Evolutionary conservation across 768 basidiomycete species (phyloP).

Genomic region (Exsudoporus frostii): DNA sequence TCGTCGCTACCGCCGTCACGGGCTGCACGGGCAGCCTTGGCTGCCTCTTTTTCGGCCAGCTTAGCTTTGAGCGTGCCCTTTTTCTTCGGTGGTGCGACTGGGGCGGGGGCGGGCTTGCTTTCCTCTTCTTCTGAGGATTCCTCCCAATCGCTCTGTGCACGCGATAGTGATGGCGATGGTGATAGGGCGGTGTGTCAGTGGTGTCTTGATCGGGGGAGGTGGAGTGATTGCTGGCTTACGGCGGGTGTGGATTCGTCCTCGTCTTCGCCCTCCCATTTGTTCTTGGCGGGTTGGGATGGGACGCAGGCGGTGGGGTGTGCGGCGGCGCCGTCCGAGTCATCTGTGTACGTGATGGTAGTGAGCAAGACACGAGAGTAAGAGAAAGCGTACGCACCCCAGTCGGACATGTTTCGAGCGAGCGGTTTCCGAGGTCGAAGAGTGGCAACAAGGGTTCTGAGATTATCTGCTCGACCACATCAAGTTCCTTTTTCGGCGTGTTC

Average conservation of each 20-base stretch:
- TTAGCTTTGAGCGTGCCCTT: slow-evolving; percentile 91
- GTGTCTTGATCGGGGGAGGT: background rate
- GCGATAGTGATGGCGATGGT: background rate
- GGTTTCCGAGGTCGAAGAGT: too few species aligned
- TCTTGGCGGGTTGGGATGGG: slow-evolving; percentile 38
- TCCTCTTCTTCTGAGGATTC: slow-evolving; percentile 74
- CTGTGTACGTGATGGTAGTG: slow-evolving; percentile 30
- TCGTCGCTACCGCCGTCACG: slow-evolving; percentile 32
- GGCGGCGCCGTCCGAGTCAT: slow-evolving; percentile 36
- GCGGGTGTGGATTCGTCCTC: slow-evolving; percentile 78
- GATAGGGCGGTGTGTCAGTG: slow-evolving; percentile 1
- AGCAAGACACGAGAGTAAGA: slow-evolving; percentile 4
- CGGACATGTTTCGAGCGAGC: slow-evolving; percentile 33
- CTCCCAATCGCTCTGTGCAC: slow-evolving; percentile 89
- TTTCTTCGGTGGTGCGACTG: slow-evolving; percentile 77
- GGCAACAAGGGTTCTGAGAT: too few species aligned
- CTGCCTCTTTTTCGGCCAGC: slow-evolving; percentile 87
- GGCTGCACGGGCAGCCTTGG: slow-evolving; percentile 51
- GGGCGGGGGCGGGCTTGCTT: slow-evolving; percentile 41
- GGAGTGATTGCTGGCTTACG: slow-evolving; percentile 43
- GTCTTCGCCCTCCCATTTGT: slow-evolving; percentile 90
- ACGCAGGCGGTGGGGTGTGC: slow-evolving; percentile 14
- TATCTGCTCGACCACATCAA: too few species aligned
- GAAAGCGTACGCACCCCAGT: slow-evolving; percentile 44
- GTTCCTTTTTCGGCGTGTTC: slow-evolving; percentile 4